Evolutionary conservation across 345 rosid species (phyloP).

Genomic region (Noccaea bulbosa): DNA sequence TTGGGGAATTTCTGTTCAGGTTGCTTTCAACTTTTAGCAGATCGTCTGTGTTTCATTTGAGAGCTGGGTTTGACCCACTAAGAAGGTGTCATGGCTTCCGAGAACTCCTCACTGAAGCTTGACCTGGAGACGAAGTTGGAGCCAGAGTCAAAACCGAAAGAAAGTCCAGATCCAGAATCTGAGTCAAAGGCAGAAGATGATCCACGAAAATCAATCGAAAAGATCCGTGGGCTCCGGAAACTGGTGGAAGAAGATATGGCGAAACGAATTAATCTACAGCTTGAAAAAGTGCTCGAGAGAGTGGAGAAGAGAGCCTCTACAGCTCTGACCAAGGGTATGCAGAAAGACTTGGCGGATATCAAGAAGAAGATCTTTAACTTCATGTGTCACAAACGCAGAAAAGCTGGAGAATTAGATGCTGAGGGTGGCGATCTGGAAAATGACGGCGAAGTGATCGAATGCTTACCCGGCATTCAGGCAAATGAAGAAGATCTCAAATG

Average conservation of each 20-base stretch:
- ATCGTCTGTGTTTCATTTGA: neutral
- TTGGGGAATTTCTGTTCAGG: neutral
- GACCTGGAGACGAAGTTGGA: neutral
- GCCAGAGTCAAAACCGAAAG: neutral
- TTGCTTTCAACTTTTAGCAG: neutral
- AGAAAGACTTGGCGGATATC: slow-evolving; percentile 35
- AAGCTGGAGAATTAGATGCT: neutral
- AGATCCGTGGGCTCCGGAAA: no score
- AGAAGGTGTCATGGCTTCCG: neutral
- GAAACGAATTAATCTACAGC: no score
- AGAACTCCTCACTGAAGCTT: neutral
- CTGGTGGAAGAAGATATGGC: no score
- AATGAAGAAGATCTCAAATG: neutral
- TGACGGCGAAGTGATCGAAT: slow-evolving; percentile 21
- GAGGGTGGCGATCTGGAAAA: slow-evolving; percentile 2
- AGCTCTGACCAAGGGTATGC: slow-evolving; percentile 15
- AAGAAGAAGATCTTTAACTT: slow-evolving; percentile 46
- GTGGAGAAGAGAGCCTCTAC: no score
- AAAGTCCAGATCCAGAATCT: neutral
- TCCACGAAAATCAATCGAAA: neutral
- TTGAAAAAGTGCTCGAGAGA: no score
- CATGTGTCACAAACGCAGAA: slow-evolving; percentile 34
- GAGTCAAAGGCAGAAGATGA: neutral
- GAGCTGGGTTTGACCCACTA: neutral
- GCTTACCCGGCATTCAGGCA: slow-evolving; percentile 37